Evolutionary conservation across 306 rosid species (phyloP), one percentile per base, ranked within the genome.

Genomic region (Cucurbita ficifolia): DNA sequence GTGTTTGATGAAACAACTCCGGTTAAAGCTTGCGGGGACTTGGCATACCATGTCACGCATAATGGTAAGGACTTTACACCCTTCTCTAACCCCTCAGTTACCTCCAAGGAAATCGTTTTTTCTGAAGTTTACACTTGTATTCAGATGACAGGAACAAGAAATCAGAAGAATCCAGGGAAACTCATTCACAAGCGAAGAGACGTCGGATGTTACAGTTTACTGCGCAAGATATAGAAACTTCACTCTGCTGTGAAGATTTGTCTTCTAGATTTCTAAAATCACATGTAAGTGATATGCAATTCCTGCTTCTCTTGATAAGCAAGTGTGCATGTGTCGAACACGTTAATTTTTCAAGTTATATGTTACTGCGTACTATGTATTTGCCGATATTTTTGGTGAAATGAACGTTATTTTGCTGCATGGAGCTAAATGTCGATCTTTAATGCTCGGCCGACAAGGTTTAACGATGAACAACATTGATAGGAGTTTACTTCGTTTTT

Each of bases 1-100:
- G 80, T 88, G 90, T 67, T 88, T n/a, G 91, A 86, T 56, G 93
- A 88, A 86, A 76, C 97, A 77, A 90, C 98, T 69, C 98, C 98
- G 21, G 88, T 87, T 70, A 93, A 90, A 82, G 96, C 88, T 84
- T 90, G 96, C 51, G 89, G 87, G 73, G 89, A 90, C 69, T 84
- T 87, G 78, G 86, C 87, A 21, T 83, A 77, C 78, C 87, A 84
- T 61, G 83, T 79, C 60, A 74, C 75, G 54, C 71, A 73, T 76
- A 75, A 63, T 75, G 92, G 96, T 85, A 82, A 72, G 49, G 3
- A 51, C 56, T 22, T 12, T 45, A 45, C 45, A 35, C 51, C 36
- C 5, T 68, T 49, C 48, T 39, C 46, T 12, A 39, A 50, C 13
- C 51, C 39, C n/a, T 49, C n/a, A 38, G 38, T 45, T 36, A 51